phyloP scores from a whole-genome alignment of 768 basidiomycete genomes.

The Phanerochaete sordida region DNA sequence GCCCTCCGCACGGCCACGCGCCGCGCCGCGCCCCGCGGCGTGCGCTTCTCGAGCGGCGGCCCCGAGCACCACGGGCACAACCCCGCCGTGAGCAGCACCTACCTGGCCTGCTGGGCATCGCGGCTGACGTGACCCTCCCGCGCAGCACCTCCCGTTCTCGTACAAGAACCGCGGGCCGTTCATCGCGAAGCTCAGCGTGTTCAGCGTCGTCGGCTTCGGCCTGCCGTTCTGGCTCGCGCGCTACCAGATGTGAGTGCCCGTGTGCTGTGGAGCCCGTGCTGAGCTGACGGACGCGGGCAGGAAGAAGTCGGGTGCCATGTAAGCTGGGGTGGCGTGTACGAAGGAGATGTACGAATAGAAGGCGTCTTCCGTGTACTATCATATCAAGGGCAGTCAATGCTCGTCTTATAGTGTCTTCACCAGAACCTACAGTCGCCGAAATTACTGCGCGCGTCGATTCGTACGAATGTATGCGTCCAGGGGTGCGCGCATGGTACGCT shows the following conservation, averaged over 20 bases:
- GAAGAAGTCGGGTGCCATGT: neutral
- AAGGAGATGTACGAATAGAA: neutral
- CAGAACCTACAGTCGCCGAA: too few species aligned
- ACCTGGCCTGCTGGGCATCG: too few species aligned
- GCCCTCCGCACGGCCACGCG: neutral
- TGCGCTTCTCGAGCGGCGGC: neutral
- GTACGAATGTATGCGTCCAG: too few species aligned
- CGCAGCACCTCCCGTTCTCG: slow-evolving; percentile 29
- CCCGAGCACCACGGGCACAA: neutral
- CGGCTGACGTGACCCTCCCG: neutral
- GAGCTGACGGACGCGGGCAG: neutral
- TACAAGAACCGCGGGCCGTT: slow-evolving; percentile 24
- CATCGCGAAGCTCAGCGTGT: slow-evolving; percentile 40
- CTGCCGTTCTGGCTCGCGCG: slow-evolving; percentile 60
- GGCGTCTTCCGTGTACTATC: neutral
- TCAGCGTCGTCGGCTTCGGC: slow-evolving; percentile 51
- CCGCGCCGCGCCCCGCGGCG: neutral
- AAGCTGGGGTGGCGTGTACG: neutral
- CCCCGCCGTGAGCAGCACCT: too few species aligned
- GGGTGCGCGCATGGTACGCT: too few species aligned
- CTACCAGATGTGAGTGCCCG: slow-evolving; percentile 56
- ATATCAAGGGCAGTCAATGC: neutral
- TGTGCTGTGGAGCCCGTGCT: neutral
- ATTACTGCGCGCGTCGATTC: too few species aligned
- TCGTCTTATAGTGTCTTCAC: too few species aligned